These are phyloP conservation scores for Aspergillus transmontanensis DNA, from an alignment of 2,329 filamentous ascomycete genomes.

Conservation along the genomic window DNA sequence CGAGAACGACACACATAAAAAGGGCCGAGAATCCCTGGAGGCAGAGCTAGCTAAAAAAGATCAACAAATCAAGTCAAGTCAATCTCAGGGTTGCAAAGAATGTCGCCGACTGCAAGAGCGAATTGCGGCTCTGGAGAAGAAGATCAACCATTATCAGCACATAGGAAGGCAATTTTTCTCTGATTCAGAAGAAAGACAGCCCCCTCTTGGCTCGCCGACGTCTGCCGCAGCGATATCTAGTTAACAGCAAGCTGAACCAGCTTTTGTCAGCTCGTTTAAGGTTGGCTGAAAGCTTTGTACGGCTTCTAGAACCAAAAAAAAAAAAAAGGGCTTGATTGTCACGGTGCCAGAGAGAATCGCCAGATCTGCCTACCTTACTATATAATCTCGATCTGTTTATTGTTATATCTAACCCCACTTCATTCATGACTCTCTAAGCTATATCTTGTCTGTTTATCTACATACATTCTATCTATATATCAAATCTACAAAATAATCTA, in stretches of 20 bases:
- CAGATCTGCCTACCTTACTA: too few species aligned
- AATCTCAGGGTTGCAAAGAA: background rate
- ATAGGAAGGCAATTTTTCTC: background rate
- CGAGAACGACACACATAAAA: background rate
- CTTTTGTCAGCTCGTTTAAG: background rate
- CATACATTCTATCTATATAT: too few species aligned
- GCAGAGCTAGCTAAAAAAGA: background rate
- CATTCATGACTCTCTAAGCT: too few species aligned
- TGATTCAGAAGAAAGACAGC: background rate
- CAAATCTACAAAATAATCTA: too few species aligned
- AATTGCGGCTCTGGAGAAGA: background rate
- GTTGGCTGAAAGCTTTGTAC: too few species aligned
- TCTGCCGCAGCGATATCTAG: background rate
- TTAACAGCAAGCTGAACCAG: background rate
- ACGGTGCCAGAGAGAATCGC: too few species aligned
- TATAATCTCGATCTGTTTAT: too few species aligned
- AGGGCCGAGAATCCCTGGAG: background rate
- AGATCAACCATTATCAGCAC: background rate
- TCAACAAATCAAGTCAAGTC: background rate
- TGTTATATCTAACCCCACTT: too few species aligned
- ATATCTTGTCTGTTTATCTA: too few species aligned
- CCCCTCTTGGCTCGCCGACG: background rate
- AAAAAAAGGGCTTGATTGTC: too few species aligned
- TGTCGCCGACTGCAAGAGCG: background rate
- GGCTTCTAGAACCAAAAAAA: too few species aligned